Evolutionary conservation across 139 green algal genomes (phyloP), one percentile per base, ranked within the genome.

Genomic region (Medakamo hakoo): DNA sequence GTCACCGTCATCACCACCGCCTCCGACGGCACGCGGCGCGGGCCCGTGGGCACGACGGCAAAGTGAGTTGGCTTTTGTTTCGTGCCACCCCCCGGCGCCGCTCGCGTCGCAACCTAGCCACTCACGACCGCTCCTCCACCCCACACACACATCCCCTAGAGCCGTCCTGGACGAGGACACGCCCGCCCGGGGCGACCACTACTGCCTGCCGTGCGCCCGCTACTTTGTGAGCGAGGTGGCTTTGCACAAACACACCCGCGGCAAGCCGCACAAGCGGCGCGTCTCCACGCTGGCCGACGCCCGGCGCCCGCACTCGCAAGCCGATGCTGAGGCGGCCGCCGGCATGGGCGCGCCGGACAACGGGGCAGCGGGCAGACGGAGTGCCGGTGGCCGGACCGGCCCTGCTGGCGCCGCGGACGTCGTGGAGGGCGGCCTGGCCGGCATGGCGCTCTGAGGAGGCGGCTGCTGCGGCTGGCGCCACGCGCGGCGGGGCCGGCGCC

Each of bases 341-440:
- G 79, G 80, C 56, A 86, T 93, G 80, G 87, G 84, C 1, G 59
- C 70, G 14, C 69, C 84, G 52, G 84, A 93, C 70, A 92, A 95
- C 63, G 84, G 86, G 22, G 40, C 40, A 9, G n/a, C n/a, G n/a
- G 40, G 9, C 40, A 52, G 40, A 52, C 40, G 40, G 40, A 21
- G n/a, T n/a, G n/a, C n/a, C n/a, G n/a, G n/a, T n/a, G n/a, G n/a
- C n/a, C n/a, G n/a, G n/a, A n/a, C n/a, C n/a, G n/a, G n/a, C n/a
- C n/a, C n/a, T n/a, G n/a, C n/a, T n/a, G n/a, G n/a, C n/a, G n/a
- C n/a, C n/a, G n/a, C n/a, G n/a, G n/a, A n/a, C n/a, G n/a, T n/a
- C n/a, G n/a, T n/a, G n/a, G n/a, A n/a, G n/a, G n/a, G n/a, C n/a
- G n/a, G 9, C 9, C 40, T 52, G 40, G 40, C 40, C 9, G 40